Percentiles rank a stretch among this genome's conserved stretches.
phyloP scores from a whole-genome alignment of 768 basidiomycete genomes.

The Pleurotus citrinopileatus region DNA sequence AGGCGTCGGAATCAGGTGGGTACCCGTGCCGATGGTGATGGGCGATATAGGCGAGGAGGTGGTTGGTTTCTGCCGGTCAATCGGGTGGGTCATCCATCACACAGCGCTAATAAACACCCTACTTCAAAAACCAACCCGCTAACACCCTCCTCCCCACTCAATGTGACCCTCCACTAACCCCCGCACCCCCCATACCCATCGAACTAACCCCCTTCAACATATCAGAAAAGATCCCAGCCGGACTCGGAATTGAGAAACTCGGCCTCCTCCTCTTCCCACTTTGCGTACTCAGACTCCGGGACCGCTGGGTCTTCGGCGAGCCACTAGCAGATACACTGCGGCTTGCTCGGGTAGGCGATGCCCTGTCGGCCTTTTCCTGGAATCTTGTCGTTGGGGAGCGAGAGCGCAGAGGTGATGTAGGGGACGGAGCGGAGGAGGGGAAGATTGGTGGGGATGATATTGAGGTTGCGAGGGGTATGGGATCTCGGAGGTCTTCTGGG shows the following conservation, averaged over 20 bases:
- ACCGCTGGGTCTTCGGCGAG: conserved; percentile 1
- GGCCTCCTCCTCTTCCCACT: conserved; percentile 17
- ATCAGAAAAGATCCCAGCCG: conserved; percentile 30
- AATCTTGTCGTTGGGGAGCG: conserved; percentile 2
- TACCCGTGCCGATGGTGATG: not conserved
- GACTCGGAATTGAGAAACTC: conserved; percentile 28
- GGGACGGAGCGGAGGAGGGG: conserved; percentile 4
- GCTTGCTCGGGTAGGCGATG: not conserved
- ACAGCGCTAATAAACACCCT: no score
- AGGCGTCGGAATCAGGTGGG: not conserved
- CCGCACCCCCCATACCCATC: no score
- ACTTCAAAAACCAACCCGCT: no score
- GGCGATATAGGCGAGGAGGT: not conserved
- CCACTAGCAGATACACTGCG: conserved; percentile 4
- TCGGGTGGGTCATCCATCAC: no score
- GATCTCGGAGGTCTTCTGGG: not conserved
- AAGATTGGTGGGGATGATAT: not conserved
- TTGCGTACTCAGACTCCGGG: not conserved
- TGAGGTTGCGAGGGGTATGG: not conserved
- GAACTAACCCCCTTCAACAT: conserved; percentile 42
- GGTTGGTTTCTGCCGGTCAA: no score
- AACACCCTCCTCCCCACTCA: no score
- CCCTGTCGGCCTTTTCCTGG: not conserved
- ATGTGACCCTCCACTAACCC: no score
- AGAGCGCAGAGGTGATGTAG: conserved; percentile 2